Conservation (phyloP, 352 stramenopile species). For the Pilasporangium apinafurcum region DNA sequence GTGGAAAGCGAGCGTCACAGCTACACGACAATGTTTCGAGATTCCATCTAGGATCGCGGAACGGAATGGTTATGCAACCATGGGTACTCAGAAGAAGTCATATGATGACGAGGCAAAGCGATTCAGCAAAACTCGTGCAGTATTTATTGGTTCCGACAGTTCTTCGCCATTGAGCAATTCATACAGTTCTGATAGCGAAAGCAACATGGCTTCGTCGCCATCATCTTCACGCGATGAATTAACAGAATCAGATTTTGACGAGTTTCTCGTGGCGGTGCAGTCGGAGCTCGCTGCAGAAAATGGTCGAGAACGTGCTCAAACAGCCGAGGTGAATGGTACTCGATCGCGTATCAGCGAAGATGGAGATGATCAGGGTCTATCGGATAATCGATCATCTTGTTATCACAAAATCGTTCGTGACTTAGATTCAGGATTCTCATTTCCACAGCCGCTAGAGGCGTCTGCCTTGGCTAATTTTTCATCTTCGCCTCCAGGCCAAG, state of each 20-base stretch:
- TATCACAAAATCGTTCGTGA: slow-evolving; percentile 51
- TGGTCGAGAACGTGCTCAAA: neutral
- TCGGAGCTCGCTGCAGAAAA: slow-evolving; percentile 2
- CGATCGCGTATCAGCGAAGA: slow-evolving; percentile 14
- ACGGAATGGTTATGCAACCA: neutral
- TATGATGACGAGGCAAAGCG: slow-evolving; percentile 1
- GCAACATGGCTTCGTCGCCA: slow-evolving; percentile 21
- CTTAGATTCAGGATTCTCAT: slow-evolving; percentile 48
- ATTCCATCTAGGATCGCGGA: slow-evolving; percentile 7
- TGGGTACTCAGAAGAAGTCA: neutral
- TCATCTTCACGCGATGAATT: slow-evolving; percentile 10
- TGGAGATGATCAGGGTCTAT: slow-evolving; percentile 12
- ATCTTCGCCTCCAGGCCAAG: slow-evolving; percentile 1
- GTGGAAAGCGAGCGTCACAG: slow-evolving; percentile 47
- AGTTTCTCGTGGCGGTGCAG: slow-evolving; percentile 13
- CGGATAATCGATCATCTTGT: slow-evolving; percentile 12
- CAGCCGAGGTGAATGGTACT: neutral
- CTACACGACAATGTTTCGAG: slow-evolving; percentile 54
- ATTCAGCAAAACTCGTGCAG: no score
- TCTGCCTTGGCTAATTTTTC: slow-evolving; percentile 18
- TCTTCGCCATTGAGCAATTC: slow-evolving; percentile 17
- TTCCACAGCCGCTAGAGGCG: slow-evolving; percentile 28
- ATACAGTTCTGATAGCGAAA: slow-evolving; percentile 19
- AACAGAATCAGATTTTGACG: slow-evolving; percentile 19
- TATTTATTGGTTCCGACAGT: slow-evolving; percentile 20